phyloP scores from a whole-genome alignment of 2,329 filamentous ascomycete genomes.

The Ceratocystis cacaofunesta region DNA sequence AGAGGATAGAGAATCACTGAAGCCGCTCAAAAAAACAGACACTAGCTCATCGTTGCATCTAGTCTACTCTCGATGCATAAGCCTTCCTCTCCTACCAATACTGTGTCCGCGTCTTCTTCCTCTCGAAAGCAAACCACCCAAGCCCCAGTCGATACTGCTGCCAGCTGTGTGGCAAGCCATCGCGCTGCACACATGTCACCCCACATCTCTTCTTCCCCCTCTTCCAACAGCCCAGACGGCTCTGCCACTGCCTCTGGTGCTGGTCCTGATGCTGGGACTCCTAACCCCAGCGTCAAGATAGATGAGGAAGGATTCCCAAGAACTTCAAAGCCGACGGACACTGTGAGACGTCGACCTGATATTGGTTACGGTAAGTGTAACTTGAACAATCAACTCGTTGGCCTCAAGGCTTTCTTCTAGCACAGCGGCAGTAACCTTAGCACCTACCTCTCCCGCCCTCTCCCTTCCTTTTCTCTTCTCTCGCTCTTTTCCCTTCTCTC shows the following conservation, averaged over 20 bases:
- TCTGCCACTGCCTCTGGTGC: not conserved
- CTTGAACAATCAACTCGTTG: not conserved
- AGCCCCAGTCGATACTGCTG: not conserved
- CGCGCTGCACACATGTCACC: not conserved
- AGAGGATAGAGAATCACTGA: not conserved
- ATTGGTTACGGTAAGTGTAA: constrained; percentile 37
- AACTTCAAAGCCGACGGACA: constrained; percentile 45
- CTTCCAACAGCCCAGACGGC: not conserved
- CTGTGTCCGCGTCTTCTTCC: not conserved
- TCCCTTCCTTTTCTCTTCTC: not conserved
- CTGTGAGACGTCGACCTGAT: constrained; percentile 43
- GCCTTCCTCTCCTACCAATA: not conserved
- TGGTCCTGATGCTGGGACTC: not conserved
- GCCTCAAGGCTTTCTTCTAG: not conserved
- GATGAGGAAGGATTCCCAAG: constrained; percentile 34
- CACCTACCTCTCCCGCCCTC: constrained; percentile 12
- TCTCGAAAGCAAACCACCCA: not conserved
- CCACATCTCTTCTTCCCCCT: not conserved
- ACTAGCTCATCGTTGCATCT: not conserved
- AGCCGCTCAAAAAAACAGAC: not conserved
- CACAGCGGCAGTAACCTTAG: not conserved
- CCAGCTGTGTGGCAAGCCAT: not conserved
- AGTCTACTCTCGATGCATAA: not conserved
- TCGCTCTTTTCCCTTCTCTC: not conserved
- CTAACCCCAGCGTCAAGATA: not conserved